Evolutionary conservation across 306 rosid genomes (phyloP).

Genomic region (Carpinus fangiana): DNA sequence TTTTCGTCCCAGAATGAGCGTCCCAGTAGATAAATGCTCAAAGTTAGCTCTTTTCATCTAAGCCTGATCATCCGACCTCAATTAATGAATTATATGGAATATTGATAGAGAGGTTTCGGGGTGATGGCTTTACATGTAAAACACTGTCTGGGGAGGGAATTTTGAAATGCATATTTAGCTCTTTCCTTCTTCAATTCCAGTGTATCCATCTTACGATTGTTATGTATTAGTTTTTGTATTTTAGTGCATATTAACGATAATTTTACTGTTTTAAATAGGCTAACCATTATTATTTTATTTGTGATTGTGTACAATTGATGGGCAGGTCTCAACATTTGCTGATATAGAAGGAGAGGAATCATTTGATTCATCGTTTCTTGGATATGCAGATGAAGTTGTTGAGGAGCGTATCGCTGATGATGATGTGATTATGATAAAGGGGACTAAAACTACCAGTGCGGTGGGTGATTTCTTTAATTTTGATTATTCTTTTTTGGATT

Average conservation of each 20-base stretch:
- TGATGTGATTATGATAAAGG: constrained; percentile 85
- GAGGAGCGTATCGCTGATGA: constrained; percentile 95
- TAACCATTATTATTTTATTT: constrained; percentile 8
- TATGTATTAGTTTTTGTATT: background rate
- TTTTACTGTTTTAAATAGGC: background rate
- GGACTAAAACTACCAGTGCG: constrained; percentile 82
- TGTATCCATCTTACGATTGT: background rate
- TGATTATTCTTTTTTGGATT: background rate
- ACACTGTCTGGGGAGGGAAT: background rate
- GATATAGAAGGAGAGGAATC: constrained; percentile 99
- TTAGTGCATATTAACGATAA: background rate
- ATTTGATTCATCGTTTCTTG: constrained; percentile 88
- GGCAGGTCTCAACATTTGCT: constrained; percentile 93
- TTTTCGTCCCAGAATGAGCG: too few relatives aligned
- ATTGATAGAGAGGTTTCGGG: too few relatives aligned
- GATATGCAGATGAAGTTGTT: constrained; percentile 93
- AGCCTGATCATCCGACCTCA: too few relatives aligned
- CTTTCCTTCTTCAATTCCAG: background rate
- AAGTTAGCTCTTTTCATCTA: too few relatives aligned
- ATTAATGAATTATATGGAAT: too few relatives aligned
- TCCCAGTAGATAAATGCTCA: too few relatives aligned
- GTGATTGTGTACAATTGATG: constrained; percentile 20
- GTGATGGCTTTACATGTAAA: background rate
- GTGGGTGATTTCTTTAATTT: constrained; percentile 49
- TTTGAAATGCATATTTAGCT: background rate